A percentile compares a stretch with the other conserved stretches of the same genome.
Conservation (phyloP, 495 filamentous ascomycete species). For the Penicillium longicatenatum region DNA sequence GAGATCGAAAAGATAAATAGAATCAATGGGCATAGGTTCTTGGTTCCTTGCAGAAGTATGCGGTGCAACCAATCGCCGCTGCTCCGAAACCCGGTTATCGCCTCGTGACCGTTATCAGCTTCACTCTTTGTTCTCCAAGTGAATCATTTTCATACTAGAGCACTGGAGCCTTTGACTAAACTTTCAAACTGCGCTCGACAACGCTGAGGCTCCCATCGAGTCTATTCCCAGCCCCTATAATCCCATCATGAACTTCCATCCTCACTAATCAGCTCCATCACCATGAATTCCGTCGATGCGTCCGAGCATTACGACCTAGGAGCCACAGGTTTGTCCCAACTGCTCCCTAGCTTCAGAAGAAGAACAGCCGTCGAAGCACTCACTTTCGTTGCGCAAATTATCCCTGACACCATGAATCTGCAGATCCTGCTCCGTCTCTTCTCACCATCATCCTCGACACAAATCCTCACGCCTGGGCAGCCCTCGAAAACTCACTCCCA, state of each 20-base stretch:
- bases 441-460: conserved; percentile 93
- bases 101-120: conserved; percentile 29
- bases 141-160: neutral
- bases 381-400: neutral
- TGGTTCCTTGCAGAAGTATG: neutral
- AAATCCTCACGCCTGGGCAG: conserved; percentile 91
- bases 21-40: neutral
- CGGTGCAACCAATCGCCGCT: neutral
- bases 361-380: neutral
- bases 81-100: conserved; percentile 9
- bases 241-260: conserved; percentile 18
- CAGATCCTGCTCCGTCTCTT: conserved; percentile 78
- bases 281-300: conserved; percentile 87
- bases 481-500: conserved; percentile 73
- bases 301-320: conserved; percentile 77
- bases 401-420: neutral
- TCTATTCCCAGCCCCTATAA: conserved; percentile 5
- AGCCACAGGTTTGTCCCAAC: conserved; percentile 15
- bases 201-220: conserved; percentile 3
- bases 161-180: neutral
- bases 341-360: neutral
- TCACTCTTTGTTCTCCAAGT: conserved; percentile 10
- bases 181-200: neutral
- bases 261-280: conserved; percentile 25
- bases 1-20: too few relatives aligned